A percentile compares a stretch with the other conserved stretches of the same genome.
phyloP scores from a whole-genome alignment of 139 green algal genomes.

The Microglena sp. region DNA sequence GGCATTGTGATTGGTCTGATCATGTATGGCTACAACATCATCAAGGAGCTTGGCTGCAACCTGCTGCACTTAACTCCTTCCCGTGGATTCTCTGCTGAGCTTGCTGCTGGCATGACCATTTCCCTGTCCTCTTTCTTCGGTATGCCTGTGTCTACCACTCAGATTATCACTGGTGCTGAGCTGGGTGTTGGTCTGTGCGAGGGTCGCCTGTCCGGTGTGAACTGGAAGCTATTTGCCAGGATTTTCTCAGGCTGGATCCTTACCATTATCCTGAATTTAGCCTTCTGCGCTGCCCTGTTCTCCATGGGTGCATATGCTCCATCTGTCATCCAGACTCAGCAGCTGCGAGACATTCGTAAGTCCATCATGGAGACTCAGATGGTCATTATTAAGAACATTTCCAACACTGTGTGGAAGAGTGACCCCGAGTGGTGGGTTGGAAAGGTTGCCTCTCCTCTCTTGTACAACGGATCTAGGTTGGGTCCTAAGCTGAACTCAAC shows the following conservation, averaged over 20 bases:
- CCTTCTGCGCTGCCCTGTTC: slow-evolving; percentile 12
- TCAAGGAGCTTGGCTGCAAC: slow-evolving; percentile 10
- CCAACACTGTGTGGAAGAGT: too few species aligned
- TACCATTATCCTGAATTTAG: slow-evolving; percentile 3
- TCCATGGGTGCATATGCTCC: slow-evolving; percentile 6
- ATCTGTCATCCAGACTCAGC: slow-evolving; percentile 1
- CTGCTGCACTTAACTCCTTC: slow-evolving; percentile 10
- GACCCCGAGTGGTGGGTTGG: too few species aligned
- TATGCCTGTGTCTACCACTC: slow-evolving; percentile 17
- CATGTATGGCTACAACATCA: slow-evolving; percentile 48
- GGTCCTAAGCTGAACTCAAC: too few species aligned
- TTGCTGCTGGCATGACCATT: slow-evolving; percentile 24
- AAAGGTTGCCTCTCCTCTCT: too few species aligned
- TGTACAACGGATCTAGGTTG: too few species aligned
- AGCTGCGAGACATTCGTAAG: background rate
- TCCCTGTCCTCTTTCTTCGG: slow-evolving; percentile 28
- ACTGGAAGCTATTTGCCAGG: background rate
- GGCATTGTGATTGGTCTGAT: slow-evolving; percentile 77
- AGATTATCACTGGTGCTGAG: slow-evolving; percentile 9
- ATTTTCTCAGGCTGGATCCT: background rate
- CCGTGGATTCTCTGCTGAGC: slow-evolving; percentile 23
- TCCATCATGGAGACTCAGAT: too few species aligned
- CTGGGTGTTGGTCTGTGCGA: slow-evolving; percentile 3
- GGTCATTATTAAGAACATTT: too few species aligned
- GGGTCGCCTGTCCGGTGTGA: background rate